Base-by-base conservation (phyloP, 352 stramenopile species). In the Globisporangium viniferum region DNA sequence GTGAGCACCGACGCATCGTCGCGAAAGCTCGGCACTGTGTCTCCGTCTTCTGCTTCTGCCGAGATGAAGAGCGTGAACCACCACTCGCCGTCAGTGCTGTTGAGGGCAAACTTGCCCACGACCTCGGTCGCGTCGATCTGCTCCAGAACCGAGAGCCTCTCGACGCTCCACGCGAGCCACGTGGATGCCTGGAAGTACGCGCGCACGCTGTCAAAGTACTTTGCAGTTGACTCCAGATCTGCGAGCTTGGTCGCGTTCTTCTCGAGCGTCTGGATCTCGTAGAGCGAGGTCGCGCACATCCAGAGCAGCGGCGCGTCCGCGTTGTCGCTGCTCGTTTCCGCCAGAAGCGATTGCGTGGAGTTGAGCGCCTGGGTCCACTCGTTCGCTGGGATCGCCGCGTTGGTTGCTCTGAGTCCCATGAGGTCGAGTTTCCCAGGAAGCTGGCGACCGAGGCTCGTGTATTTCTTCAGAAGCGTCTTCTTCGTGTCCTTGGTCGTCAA, bases 151-250 rank as follows among this genome's bases (percentile, higher is more conserved):
- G 53, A 59, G 24, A 59, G 27, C 14, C 9, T 2, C 15, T 39
- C 20, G 27, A 35, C 24, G 27, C 14, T 22, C 27, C 18, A 24
- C 22, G 9, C 53, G 14, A 59, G 53, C 24, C 24, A 59, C 7
- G 31, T n/a, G 0, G 53, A 59, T 0, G 53, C 27, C 20, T 59
- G 53, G 14, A 59, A 59, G 53, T 39, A 39, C 15, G 9, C 53
- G 27, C 27, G 53, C 53, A 59, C 53, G 15, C 27, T 39, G 2
- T 31, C 53, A 59, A 59, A 59, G 53, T 59, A 59, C 53, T 59
- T 31, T 3, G 24, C 24, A 14, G 14, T 33, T 12, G 31, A 33
- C 24, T 59, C 14, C 7, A 39, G 53, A 59, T 39, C 27, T n/a
- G 53, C 27, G 53, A 59, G 27, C 53, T 33, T 59, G 6, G 27